Evolutionary conservation across 352 stramenopile species (phyloP), one percentile per base, ranked within the genome.

Genomic region (Phytophthora rubi): DNA sequence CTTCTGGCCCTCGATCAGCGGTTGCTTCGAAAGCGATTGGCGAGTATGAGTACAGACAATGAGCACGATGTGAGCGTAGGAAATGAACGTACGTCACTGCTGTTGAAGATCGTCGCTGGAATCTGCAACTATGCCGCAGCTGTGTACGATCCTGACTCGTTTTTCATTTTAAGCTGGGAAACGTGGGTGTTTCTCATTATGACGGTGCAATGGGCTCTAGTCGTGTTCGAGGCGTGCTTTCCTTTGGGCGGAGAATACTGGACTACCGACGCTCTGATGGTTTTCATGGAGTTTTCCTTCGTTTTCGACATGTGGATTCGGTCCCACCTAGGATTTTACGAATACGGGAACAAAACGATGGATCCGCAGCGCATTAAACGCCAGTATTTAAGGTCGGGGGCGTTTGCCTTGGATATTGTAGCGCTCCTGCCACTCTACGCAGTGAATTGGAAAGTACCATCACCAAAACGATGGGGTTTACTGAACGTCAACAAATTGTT

Each of bases 261-360:
- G 1, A 35, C 9, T 5, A 61, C 56, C 0, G 80, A 85, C 21
- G 52, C 32, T 0, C 21, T 84, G 2, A 59, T 79, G 6, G 55
- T 71, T 3, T 30, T 87, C 5, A 33, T 88, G n/a, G 82, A 90
- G 53, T 0, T 73, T 0, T 54, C 53, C 3, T 92, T 90, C 53
- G 45, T 83, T 1, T 7, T 86, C 3, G 82, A 89, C 49, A 81
- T 92, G 4, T 85, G 72, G 26, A 42, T 91, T 3, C 77, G 83
- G 0, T 82, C 66, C 0, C 80, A 70, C 8, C 63, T 88, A 4
- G 82, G 81, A 1, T 90, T 81, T 57, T 85, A 81, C 53, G 71
- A 85, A 47, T 89, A 85, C 51, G 83, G 83, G 7, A 89, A 89
- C 66, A 90, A 89, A 59, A 71, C 89, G 3, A 88, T 87, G 77